Percentiles rank a stretch among this genome's conserved stretches.
phyloP scores from a whole-genome alignment of 352 stramenopile species.

The Thalassiosira exigua region DNA sequence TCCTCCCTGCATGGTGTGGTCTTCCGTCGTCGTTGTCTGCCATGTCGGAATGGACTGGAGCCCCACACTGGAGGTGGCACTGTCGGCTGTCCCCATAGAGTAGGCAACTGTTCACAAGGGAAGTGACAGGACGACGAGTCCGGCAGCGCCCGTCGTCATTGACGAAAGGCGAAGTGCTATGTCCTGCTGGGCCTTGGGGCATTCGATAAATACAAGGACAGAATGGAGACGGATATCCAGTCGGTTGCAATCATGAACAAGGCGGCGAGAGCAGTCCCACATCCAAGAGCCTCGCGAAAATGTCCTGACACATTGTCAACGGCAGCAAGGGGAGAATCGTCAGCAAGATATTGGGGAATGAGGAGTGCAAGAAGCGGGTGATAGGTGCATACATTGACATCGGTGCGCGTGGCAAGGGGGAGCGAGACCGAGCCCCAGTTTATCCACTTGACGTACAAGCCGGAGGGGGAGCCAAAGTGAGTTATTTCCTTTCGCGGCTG shows the following conservation, averaged over 20 bases:
- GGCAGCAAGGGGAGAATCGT: constrained; percentile 74
- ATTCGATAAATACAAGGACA: constrained; percentile 52
- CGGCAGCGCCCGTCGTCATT: constrained; percentile 57
- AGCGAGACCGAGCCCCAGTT: constrained; percentile 87
- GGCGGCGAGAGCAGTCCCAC: constrained; percentile 87
- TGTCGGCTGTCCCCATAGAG: constrained; percentile 52
- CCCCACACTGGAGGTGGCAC: constrained; percentile 36
- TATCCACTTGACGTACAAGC: constrained; percentile 89
- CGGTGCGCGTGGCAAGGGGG: constrained; percentile 86
- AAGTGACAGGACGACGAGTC: constrained; percentile 57
- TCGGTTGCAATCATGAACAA: constrained; percentile 87
- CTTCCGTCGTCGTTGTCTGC: constrained; percentile 13
- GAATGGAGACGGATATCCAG: constrained; percentile 42
- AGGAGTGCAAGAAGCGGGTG: constrained; percentile 82
- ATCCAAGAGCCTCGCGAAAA: constrained; percentile 81
- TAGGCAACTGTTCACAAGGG: constrained; percentile 61
- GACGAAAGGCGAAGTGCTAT: constrained; percentile 67
- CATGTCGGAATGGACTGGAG: constrained; percentile 73
- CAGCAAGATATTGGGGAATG: constrained; percentile 78
- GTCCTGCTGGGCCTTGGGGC: constrained; percentile 71
- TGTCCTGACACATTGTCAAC: constrained; percentile 72
- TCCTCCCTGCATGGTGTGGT: constrained; percentile 24
- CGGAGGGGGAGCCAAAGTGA: constrained; percentile 66
- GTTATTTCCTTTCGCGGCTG: constrained; percentile 21
- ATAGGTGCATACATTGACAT: constrained; percentile 90